Percentiles rank a stretch among this genome's conserved stretches.
Conservation (phyloP, 306 rosid species). For the Prunus dulcis region DNA sequence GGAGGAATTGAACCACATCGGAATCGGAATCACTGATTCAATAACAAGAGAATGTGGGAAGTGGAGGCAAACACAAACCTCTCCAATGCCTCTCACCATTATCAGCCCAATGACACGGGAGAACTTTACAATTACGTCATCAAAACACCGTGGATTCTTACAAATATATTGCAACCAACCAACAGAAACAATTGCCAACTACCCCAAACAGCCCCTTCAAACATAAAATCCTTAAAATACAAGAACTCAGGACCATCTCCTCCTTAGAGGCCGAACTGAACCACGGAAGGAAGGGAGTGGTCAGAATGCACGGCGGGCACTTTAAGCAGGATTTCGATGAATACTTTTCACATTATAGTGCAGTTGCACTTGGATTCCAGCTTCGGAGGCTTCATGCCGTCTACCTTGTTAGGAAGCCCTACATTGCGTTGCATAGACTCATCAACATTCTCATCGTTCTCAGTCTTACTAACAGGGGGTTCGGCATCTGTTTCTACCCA, state of each 20-base stretch:
- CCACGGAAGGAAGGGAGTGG: conserved; percentile 18
- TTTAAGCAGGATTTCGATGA: background rate
- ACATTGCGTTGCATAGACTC: conserved; percentile 49
- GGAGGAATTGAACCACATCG: conserved; percentile 41
- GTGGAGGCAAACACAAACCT: conserved; percentile 41
- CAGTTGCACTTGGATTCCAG: conserved; percentile 97
- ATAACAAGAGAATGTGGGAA: conserved; percentile 50
- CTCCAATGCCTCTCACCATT: conserved; percentile 42
- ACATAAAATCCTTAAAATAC: conserved; percentile 24
- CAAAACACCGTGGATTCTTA: conserved; percentile 59
- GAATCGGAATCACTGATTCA: conserved; percentile 28
- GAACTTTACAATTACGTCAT: conserved; percentile 68
- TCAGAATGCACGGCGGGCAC: conserved; percentile 18
- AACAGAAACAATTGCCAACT: conserved; percentile 43
- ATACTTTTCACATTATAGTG: conserved; percentile 75
- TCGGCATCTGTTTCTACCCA: conserved; percentile 51
- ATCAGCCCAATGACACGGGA: conserved; percentile 35
- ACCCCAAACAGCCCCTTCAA: conserved; percentile 43
- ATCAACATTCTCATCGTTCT: conserved; percentile 49
- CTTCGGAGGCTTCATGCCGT: conserved; percentile 71
- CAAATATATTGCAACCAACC: conserved; percentile 50
- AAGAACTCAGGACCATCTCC: conserved; percentile 29
- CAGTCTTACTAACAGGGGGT: conserved; percentile 36
- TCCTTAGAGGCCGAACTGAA: conserved; percentile 8
- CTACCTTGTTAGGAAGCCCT: conserved; percentile 70